Percentiles rank a stretch among this genome's conserved stretches.
These are phyloP conservation scores for Penicillium steckii DNA, from an alignment of 495 filamentous ascomycete species.

Conservation along the genomic window DNA sequence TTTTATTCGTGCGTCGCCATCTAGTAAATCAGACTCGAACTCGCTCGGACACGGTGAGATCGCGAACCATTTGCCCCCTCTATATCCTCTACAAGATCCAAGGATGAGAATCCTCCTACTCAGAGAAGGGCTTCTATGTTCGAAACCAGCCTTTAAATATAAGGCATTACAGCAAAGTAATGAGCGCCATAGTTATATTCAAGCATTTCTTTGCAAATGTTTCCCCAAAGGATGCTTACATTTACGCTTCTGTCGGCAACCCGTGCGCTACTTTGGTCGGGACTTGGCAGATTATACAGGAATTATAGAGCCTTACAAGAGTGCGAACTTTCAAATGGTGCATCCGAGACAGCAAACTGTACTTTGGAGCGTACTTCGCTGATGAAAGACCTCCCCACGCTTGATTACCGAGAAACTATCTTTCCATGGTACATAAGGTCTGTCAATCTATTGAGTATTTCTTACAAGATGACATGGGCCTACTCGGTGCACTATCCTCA, in stretches of 20 bases:
- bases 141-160: neutral
- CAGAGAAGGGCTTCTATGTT: too few species aligned
- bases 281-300: constrained; percentile 20
- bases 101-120: too few species aligned
- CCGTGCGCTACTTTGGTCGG: constrained; percentile 23
- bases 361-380: neutral
- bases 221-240: constrained; percentile 18
- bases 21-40: too few species aligned
- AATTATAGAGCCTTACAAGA: neutral
- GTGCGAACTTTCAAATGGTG: neutral
- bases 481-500: constrained; percentile 14
- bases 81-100: too few species aligned
- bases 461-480: constrained; percentile 13
- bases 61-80: too few species aligned
- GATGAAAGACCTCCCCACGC: constrained; percentile 8
- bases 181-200: constrained; percentile 14
- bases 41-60: too few species aligned
- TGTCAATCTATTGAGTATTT: constrained; percentile 34
- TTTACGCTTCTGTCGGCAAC: constrained; percentile 36
- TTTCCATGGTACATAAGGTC: constrained; percentile 26
- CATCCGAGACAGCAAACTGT: too few species aligned
- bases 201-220: constrained; percentile 19
- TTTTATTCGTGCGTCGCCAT: too few species aligned
- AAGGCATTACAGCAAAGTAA: neutral
- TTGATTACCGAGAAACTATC: constrained; percentile 23